phyloP scores from a whole-genome alignment of 495 filamentous ascomycete genomes.

The Entonaema liquescens region DNA sequence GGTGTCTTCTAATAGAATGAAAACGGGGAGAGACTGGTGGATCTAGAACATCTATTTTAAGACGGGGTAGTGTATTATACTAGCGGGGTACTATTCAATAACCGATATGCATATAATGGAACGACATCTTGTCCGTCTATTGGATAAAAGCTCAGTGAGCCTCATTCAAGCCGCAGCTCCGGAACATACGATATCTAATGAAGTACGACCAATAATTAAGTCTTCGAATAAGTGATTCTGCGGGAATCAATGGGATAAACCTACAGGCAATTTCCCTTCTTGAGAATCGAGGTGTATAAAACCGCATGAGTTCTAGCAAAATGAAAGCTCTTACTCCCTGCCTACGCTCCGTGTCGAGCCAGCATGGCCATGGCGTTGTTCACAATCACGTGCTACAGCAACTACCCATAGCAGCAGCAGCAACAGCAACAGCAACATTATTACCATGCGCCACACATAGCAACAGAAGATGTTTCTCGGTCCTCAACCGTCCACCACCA shows the following conservation, averaged over 20 bases:
- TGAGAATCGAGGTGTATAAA: neutral
- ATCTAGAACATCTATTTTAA: neutral
- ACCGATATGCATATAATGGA: conserved; percentile 13
- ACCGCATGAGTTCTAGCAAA: neutral
- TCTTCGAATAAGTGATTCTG: neutral
- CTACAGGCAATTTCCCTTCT: neutral
- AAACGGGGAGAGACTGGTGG: too few species aligned
- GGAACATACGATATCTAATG: conserved; percentile 23
- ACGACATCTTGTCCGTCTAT: neutral
- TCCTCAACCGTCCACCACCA: conserved; percentile 80
- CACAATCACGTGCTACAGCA: conserved; percentile 19
- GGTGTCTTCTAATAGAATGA: too few species aligned
- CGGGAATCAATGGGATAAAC: neutral
- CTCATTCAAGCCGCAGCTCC: conserved; percentile 15
- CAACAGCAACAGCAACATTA: neutral
- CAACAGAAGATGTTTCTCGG: conserved; percentile 64
- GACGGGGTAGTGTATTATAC: neutral
- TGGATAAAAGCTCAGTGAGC: conserved; percentile 8
- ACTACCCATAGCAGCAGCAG: neutral
- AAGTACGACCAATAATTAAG: neutral
- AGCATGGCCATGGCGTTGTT: conserved; percentile 10
- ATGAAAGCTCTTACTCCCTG: conserved; percentile 37
- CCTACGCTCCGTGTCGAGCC: conserved; percentile 34
- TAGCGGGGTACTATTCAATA: neutral
- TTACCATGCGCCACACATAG: neutral